phyloP scores from a whole-genome alignment of 176 grass and related monocot genomes.

The Bromus sterilis region DNA sequence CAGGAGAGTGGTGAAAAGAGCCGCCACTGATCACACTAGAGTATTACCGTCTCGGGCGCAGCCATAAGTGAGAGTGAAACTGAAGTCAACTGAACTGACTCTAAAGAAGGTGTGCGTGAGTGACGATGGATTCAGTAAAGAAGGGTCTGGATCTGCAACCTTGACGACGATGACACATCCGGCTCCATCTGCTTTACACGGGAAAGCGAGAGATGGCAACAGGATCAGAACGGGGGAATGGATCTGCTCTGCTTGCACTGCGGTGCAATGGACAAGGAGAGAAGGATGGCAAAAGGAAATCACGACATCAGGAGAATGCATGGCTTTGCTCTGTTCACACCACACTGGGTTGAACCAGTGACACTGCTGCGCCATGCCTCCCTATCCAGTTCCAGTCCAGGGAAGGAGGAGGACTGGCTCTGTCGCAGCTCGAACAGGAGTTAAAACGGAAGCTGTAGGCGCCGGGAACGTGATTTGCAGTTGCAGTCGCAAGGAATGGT shows the following conservation, averaged over 20 bases:
- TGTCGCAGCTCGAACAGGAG: too few species aligned
- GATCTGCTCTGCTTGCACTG: not conserved
- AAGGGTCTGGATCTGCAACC: not conserved
- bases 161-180: too few species aligned
- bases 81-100: not conserved
- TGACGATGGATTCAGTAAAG: not conserved
- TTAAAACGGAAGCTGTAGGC: too few species aligned
- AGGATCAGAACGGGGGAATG: not conserved
- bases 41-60: not conserved
- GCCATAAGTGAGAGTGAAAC: not conserved
- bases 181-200: not conserved
- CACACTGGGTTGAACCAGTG: not conserved
- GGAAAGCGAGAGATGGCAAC: constrained; percentile 6
- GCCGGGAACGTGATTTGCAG: too few species aligned
- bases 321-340: not conserved
- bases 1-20: not conserved
- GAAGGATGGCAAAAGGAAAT: too few species aligned
- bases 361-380: too few species aligned
- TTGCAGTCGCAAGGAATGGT: too few species aligned
- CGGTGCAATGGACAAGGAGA: too few species aligned
- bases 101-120: not conserved
- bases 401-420: too few species aligned
- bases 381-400: not conserved
- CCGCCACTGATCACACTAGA: not conserved
- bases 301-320: not conserved